A percentile compares a stretch with the other conserved stretches of the same genome.
Conservation (phyloP, 140 eudicot genomes). For the Bidens hawaiensis region DNA sequence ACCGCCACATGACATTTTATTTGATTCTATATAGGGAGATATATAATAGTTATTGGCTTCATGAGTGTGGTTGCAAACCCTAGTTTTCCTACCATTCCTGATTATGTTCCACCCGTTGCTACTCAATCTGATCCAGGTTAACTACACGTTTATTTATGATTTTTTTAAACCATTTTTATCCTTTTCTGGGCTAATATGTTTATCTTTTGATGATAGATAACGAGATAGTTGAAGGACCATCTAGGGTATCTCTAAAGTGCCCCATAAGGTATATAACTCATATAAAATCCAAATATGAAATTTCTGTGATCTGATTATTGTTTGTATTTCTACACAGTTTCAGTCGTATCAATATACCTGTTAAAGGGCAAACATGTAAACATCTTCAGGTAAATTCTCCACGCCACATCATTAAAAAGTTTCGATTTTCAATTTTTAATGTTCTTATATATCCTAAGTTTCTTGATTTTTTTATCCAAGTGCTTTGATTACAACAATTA, state of each 20-base stretch:
- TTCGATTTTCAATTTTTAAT: too few species aligned
- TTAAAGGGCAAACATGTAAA: slow-evolving; percentile 77
- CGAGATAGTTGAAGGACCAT: slow-evolving; percentile 78
- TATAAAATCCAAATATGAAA: not conserved
- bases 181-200: not conserved
- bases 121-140: slow-evolving; percentile 56
- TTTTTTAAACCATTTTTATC: not conserved
- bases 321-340: slow-evolving; percentile 41
- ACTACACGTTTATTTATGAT: not conserved
- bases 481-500: slow-evolving; percentile 83
- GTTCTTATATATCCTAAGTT: not conserved
- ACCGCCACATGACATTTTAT: not conserved
- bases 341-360: slow-evolving; percentile 67
- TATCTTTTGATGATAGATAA: slow-evolving; percentile 43
- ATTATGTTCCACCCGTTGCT: slow-evolving; percentile 53
- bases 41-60: slow-evolving; percentile 55
- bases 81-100: slow-evolving; percentile 35
- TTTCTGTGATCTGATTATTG: not conserved
- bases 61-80: slow-evolving; percentile 48
- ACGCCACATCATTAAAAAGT: not conserved
- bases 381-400: slow-evolving; percentile 65
- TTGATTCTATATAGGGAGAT: slow-evolving; percentile 45
- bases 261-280: slow-evolving; percentile 75
- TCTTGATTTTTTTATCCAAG: slow-evolving; percentile 21
- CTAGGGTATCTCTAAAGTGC: slow-evolving; percentile 71